A percentile compares a stretch with the other conserved stretches of the same genome.
Conservation (phyloP, 139 green algal species). For the Tetradesmus lagerheimii region DNA sequence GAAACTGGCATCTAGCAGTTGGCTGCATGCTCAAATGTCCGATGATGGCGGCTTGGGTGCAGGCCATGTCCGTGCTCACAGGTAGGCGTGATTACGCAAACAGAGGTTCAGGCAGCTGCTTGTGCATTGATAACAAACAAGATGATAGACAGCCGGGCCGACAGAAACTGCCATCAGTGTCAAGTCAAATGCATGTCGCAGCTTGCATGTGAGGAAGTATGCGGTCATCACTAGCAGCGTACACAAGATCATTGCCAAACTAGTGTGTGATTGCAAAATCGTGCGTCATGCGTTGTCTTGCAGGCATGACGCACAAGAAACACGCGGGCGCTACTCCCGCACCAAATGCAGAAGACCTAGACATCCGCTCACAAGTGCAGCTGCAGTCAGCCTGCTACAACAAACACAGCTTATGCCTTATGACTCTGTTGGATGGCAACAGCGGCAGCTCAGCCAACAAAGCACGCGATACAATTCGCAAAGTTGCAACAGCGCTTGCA, state of each 20-base stretch:
- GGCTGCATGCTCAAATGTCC: no score
- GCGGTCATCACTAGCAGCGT: no score
- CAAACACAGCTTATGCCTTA: conserved; percentile 16
- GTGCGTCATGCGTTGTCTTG: not conserved
- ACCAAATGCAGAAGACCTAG: not conserved
- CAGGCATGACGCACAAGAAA: not conserved
- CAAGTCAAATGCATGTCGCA: no score
- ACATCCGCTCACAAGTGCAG: conserved; percentile 16
- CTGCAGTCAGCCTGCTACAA: conserved; percentile 25
- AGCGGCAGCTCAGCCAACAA: not conserved
- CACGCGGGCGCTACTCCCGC: not conserved
- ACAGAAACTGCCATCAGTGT: no score
- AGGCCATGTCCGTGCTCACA: conserved; percentile 17
- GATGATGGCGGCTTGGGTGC: not conserved
- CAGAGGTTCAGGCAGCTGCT: not conserved
- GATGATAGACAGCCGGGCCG: no score
- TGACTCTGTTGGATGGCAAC: conserved; percentile 10
- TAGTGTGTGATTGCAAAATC: no score
- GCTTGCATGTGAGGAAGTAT: no score
- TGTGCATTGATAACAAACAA: no score
- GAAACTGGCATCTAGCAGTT: no score
- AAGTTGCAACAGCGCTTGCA: not conserved
- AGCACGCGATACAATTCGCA: not conserved
- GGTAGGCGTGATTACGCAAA: no score
- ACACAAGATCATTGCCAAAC: no score